Base-by-base conservation (phyloP, 2,329 filamentous ascomycete genomes). In the Berkeleyomyces basicola region DNA sequence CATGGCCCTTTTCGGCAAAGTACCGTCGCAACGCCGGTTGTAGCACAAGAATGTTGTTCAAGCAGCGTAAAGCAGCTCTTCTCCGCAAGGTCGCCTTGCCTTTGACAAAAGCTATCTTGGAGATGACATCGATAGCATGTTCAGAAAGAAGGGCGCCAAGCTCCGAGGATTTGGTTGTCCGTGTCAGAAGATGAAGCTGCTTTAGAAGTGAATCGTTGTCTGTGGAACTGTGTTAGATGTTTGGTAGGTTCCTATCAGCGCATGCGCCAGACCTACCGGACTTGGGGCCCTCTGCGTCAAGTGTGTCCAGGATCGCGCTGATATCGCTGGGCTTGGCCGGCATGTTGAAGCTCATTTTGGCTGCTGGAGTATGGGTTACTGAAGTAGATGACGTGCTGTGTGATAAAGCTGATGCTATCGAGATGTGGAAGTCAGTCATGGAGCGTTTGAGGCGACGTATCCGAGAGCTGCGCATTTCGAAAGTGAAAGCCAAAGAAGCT, bases 1-100 rank as follows among this genome's bases (percentile, higher is more conserved):
- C 61, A 47, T 65, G 62, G 1, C 63, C 64, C 58, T 64, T 63
- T 33, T 64, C 64, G n/a, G 61, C 61, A 62, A 66, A 66, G 44
- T 64, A 61, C 31, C 62, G 62, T n/a, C 65, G 59, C n/a, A 66
- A 57, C 5, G 59, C 43, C 7, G 63, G 62, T 6, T 65, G 46
- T n/a, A 66, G 60, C 16, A 66, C 65, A 7, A 66, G 55, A 31
- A 66, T 66, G 49, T 66, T 66, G 61, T 65, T 66, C 2, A 66
- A 44, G 53, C 60, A 62, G 11, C 63, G 59, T 7, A 64, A 59
- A 39, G 63, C 60, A 9, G 63, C 57, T 23, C 61, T 58, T 44
- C 61, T 58, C 16, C 60, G 61, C 39, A 62, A 55, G 7, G 60
- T 62, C 3, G 63, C 23, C 23, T 62, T 62, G n/a, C 63, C 63